Base-by-base conservation (phyloP, 2,329 filamentous ascomycete genomes). In the Aspergillus bombycis region DNA sequence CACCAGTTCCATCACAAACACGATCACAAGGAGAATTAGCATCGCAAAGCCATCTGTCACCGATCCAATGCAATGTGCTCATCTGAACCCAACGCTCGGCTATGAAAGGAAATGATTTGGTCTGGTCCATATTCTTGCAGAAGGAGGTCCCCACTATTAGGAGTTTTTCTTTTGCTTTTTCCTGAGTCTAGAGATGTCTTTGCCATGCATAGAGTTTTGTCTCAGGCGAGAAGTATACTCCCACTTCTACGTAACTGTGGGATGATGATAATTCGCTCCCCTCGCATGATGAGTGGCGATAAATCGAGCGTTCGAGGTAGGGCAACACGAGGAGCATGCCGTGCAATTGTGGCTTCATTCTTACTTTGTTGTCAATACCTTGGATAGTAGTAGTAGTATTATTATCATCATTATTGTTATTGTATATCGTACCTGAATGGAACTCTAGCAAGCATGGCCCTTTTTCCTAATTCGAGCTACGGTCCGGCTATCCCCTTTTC, bases 281-380 rank as follows among this genome's bases (percentile, higher is more conserved):
- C 58, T 54, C 48, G 48, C 48, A 60, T 55, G 52, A 23, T 23
- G 11, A 23, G 52, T 55, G 52, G 52, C 52, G 36, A 38, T 38
- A 23, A 38, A n/a, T 54, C 11, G 30, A 36, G 32, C 19, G 38
- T 19, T n/a, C 8, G 23, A 45, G 11, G 12, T 11, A 53, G 57
- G 21, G 23, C 57, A 59, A 59, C 46, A 59, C 57, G 57, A 38
- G n/a, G 21, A 26, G 38, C 14, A 36, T 46, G 21, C 34, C 10
- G 46, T 53, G 34, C 7, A 28, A 38, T 45, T 14, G 11, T 41
- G 21, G 21, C 34, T 53, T 38, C 9, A 26, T 52, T 34, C 16
- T n/a, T 11, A 41, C 7, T 12, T 26, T 8, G 12, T 23, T 36
- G 14, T n/a, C 1, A n/a, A 41, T 8, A 9, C 7, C 16, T 41